Percentiles rank a stretch among this genome's conserved stretches.
phyloP scores from a whole-genome alignment of 169 alveolate genomes.

The Perkinsus marinus region DNA sequence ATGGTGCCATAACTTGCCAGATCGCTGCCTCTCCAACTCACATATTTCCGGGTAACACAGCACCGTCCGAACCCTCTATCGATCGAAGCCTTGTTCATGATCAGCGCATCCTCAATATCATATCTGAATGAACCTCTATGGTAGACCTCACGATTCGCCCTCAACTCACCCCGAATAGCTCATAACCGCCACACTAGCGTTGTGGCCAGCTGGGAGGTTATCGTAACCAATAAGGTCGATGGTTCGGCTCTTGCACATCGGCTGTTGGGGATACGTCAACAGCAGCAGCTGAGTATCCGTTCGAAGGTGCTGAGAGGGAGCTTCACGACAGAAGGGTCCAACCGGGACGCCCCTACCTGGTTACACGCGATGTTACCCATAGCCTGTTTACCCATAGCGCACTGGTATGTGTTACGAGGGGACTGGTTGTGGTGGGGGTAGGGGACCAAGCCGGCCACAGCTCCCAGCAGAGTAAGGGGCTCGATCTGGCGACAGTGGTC shows the following conservation, averaged over 20 bases:
- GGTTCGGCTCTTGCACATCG: constrained; percentile 90
- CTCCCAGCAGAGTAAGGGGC: constrained; percentile 94
- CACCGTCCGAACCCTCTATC: constrained; percentile 98
- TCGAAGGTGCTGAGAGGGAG: constrained; percentile 23
- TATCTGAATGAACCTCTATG: constrained; percentile 57
- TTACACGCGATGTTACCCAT: constrained; percentile 96
- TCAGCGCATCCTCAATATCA: constrained; percentile 98
- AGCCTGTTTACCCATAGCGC: constrained; percentile 99
- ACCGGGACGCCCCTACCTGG: constrained; percentile 38
- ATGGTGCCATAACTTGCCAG: constrained; percentile 47
- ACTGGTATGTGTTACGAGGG: constrained; percentile 98
- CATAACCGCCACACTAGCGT: constrained; percentile 98
- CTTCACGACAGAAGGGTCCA: background rate
- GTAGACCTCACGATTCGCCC: background rate
- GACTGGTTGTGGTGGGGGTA: constrained; percentile 99
- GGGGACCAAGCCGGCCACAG: constrained; percentile 97
- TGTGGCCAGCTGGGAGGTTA: constrained; percentile 97
- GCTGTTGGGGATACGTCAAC: constrained; percentile 93
- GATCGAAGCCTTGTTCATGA: constrained; percentile 87
- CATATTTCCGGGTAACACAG: constrained; percentile 18
- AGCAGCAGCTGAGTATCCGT: constrained; percentile 80
- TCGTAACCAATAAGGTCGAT: constrained; percentile 86
- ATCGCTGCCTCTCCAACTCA: constrained; percentile 37
- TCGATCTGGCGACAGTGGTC: constrained; percentile 43
- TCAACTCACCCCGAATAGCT: constrained; percentile 60